Evolutionary conservation across 1,284 basidiomycete species (phyloP).

Genomic region (Apiotrichum mycotoxinovorans): DNA sequence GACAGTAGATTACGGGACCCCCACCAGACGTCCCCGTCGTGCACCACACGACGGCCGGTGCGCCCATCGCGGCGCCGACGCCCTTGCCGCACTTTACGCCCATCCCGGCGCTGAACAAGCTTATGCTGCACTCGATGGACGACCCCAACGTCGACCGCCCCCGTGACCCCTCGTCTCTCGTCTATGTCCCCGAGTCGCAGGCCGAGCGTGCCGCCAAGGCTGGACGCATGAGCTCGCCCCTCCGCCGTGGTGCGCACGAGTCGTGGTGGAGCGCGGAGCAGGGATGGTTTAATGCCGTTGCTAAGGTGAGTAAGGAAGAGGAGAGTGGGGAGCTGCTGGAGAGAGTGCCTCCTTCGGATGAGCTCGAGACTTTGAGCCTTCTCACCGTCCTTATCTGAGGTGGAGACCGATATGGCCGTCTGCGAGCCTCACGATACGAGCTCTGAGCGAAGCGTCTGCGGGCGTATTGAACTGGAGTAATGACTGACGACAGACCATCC

Average conservation of each 20-base stretch:
- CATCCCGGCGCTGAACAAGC: constrained; percentile 20
- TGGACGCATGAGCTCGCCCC: constrained; percentile 35
- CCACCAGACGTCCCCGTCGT: constrained; percentile 32
- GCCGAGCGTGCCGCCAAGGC: constrained; percentile 34
- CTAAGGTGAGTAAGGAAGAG: constrained; percentile 42
- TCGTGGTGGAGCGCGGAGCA: constrained; percentile 46
- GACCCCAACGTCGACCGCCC: constrained; percentile 18
- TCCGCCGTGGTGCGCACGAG: constrained; percentile 46
- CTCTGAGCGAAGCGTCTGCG: too few relatives aligned
- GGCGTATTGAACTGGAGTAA: too few relatives aligned
- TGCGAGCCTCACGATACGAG: too few relatives aligned
- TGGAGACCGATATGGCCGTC: too few relatives aligned
- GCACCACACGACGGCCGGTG: constrained; percentile 27
- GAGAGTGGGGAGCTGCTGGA: too few relatives aligned
- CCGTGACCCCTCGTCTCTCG: constrained; percentile 19
- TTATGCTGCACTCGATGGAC: constrained; percentile 22
- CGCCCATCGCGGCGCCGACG: constrained; percentile 34
- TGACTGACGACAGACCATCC: constrained; percentile 55
- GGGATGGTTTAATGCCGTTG: constrained; percentile 48
- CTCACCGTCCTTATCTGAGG: too few relatives aligned
- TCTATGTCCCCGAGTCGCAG: constrained; percentile 39
- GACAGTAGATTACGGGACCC: constrained; percentile 43
- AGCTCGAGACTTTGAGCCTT: too few relatives aligned
- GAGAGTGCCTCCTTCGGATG: too few relatives aligned
- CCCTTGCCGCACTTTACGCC: constrained; percentile 35